Percentiles rank a stretch among this genome's conserved stretches.
Conservation (phyloP, 306 rosid species). For the Rosa multiflora region DNA sequence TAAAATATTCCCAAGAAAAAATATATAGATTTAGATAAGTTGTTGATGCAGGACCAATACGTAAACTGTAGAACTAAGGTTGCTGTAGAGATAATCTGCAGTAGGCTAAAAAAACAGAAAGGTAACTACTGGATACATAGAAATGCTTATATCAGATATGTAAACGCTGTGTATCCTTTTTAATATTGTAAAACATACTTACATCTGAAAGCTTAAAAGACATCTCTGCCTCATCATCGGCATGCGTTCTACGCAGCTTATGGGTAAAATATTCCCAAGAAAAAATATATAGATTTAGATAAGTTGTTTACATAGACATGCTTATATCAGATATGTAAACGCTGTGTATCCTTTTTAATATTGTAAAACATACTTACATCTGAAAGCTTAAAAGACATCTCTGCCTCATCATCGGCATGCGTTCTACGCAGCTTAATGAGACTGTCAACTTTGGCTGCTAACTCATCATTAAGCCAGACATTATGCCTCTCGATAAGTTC, state of each 20-base stretch:
- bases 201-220: slow-evolving; percentile 74
- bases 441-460: slow-evolving; percentile 67
- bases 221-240: slow-evolving; percentile 74
- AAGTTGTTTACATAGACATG: background rate
- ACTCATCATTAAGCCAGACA: slow-evolving; percentile 80
- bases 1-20: background rate
- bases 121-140: no score
- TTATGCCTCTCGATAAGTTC: slow-evolving; percentile 86
- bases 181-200: slow-evolving; percentile 20
- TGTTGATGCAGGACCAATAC: no score
- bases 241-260: slow-evolving; percentile 59
- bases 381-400: slow-evolving; percentile 61
- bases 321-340: background rate
- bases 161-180: background rate
- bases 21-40: background rate
- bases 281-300: background rate
- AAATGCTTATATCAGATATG: background rate
- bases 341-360: background rate
- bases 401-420: slow-evolving; percentile 70
- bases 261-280: slow-evolving; percentile 1
- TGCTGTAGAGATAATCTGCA: no score
- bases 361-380: slow-evolving; percentile 48
- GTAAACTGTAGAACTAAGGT: no score
- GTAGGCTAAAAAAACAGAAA: no score
- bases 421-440: slow-evolving; percentile 58